Percentiles rank a stretch among this genome's conserved stretches.
Evolutionary conservation across 108 stramenopile genomes (phyloP).

Genomic region (Phaeodactylum tricornutum): DNA sequence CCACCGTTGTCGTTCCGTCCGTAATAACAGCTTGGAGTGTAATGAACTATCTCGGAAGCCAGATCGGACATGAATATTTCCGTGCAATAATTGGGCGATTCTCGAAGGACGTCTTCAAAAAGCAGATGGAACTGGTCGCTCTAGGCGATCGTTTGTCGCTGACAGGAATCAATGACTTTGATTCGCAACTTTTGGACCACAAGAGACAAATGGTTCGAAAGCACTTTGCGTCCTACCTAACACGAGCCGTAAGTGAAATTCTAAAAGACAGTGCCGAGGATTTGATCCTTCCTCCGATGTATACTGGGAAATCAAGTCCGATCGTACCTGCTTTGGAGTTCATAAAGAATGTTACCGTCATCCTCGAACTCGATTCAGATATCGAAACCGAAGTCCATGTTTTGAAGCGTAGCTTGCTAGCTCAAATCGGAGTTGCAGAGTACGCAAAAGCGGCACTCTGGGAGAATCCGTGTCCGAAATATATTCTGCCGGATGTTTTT

Average conservation of each 20-base stretch:
- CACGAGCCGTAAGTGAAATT: slow-evolving; percentile 73
- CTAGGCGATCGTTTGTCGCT: slow-evolving; percentile 10
- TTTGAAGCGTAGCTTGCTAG: slow-evolving; percentile 79
- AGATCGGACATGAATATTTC: slow-evolving; percentile 79
- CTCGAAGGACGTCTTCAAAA: slow-evolving; percentile 63
- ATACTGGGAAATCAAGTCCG: slow-evolving; percentile 48
- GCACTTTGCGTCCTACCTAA: slow-evolving; percentile 64
- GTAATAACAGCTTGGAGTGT: slow-evolving; percentile 85
- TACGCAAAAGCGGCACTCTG: slow-evolving; percentile 80
- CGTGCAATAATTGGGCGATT: slow-evolving; percentile 70
- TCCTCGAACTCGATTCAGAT: slow-evolving; percentile 83
- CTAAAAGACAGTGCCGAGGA: slow-evolving; percentile 46
- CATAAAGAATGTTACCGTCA: slow-evolving; percentile 78
- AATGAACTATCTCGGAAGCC: slow-evolving; percentile 69
- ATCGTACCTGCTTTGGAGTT: slow-evolving; percentile 77
- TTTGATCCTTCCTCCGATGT: slow-evolving; percentile 34
- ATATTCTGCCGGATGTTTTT: slow-evolving; percentile 89
- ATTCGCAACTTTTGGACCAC: slow-evolving; percentile 52
- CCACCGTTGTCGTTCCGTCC: slow-evolving; percentile 52
- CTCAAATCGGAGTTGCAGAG: slow-evolving; percentile 91
- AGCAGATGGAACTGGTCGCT: slow-evolving; percentile 52
- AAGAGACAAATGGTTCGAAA: slow-evolving; percentile 75
- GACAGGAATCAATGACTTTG: slow-evolving; percentile 8
- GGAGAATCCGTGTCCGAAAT: slow-evolving; percentile 78
- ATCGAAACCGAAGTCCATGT: slow-evolving; percentile 68